Conservation (phyloP, 2,329 filamentous ascomycete species). For the Xylaria sp. region DNA sequence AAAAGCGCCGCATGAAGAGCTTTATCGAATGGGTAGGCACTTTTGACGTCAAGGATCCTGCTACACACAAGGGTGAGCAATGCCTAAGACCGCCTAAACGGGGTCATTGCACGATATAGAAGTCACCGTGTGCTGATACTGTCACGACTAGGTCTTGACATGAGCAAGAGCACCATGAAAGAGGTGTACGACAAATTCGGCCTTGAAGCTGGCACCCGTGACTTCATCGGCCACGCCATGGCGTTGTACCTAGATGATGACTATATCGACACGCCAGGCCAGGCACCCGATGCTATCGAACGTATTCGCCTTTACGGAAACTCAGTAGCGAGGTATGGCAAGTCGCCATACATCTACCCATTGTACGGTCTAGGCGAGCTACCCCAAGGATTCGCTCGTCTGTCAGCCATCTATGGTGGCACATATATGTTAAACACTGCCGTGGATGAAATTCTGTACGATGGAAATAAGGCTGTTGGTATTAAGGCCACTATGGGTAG, state of each 20-base stretch:
- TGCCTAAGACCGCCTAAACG: not conserved
- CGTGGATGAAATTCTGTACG: conserved; percentile 89
- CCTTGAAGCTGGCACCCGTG: conserved; percentile 86
- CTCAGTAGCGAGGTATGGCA: conserved; percentile 96
- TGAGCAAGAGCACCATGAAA: conserved; percentile 87
- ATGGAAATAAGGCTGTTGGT: conserved; percentile 85
- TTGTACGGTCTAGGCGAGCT: conserved; percentile 97
- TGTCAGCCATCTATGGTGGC: conserved; percentile 97
- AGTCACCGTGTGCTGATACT: conserved; percentile 22
- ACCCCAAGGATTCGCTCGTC: conserved; percentile 94
- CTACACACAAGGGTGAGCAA: conserved; percentile 85
- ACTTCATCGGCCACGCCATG: conserved; percentile 99
- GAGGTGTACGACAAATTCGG: conserved; percentile 99
- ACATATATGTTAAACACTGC: conserved; percentile 99
- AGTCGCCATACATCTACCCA: conserved; percentile 99
- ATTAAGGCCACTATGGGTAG: conserved; percentile 98
- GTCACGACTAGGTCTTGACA: conserved; percentile 75
- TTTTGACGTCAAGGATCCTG: conserved; percentile 83
- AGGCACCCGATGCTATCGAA: conserved; percentile 85
- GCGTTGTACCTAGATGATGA: conserved; percentile 91
- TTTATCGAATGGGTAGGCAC: conserved; percentile 96
- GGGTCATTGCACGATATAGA: not conserved
- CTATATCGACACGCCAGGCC: conserved; percentile 79
- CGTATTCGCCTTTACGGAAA: conserved; percentile 97
- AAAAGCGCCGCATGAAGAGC: conserved; percentile 96